A percentile compares a stretch with the other conserved stretches of the same genome.
phyloP scores from a whole-genome alignment of 495 filamentous ascomycete genomes.

The Astrothelium subdiscretum region DNA sequence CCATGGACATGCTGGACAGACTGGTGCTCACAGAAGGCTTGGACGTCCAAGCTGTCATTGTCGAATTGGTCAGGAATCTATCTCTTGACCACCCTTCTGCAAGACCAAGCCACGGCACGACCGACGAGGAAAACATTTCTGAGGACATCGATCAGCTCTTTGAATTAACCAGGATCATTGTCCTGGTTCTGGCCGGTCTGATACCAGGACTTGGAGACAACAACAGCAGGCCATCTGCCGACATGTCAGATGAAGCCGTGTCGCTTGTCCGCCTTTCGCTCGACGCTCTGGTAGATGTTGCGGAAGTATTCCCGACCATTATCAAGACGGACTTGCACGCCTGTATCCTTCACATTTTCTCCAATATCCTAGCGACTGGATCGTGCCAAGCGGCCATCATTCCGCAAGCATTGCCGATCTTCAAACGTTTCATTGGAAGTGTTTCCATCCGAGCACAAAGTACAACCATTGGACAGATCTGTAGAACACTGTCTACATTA shows the following conservation, averaged over 20 bases:
- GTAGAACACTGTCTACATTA: conserved; percentile 67
- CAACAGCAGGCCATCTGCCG: conserved; percentile 38
- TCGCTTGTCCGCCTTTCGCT: conserved; percentile 68
- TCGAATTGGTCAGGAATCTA: conserved; percentile 81
- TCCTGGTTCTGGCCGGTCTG: conserved; percentile 76
- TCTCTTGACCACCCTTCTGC: conserved; percentile 87
- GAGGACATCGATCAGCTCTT: conserved; percentile 98
- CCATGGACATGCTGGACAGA: conserved; percentile 90
- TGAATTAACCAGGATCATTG: conserved; percentile 88
- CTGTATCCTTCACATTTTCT: conserved; percentile 93
- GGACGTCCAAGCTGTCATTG: conserved; percentile 82
- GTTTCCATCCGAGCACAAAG: conserved; percentile 25
- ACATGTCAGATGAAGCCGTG: conserved; percentile 71
- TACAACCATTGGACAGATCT: conserved; percentile 40
- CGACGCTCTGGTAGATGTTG: conserved; percentile 81
- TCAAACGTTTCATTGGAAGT: conserved; percentile 67
- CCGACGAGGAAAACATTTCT: conserved; percentile 55
- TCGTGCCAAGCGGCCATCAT: conserved; percentile 80
- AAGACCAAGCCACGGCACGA: conserved; percentile 46
- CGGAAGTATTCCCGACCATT: conserved; percentile 87
- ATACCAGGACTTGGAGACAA: conserved; percentile 69
- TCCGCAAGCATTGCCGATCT: conserved; percentile 79
- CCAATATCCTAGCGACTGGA: conserved; percentile 77
- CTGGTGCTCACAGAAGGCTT: conserved; percentile 81
- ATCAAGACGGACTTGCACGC: conserved; percentile 96